Evolutionary conservation across 2,329 filamentous ascomycete species (phyloP).

Genomic region (Capronia coronata): DNA sequence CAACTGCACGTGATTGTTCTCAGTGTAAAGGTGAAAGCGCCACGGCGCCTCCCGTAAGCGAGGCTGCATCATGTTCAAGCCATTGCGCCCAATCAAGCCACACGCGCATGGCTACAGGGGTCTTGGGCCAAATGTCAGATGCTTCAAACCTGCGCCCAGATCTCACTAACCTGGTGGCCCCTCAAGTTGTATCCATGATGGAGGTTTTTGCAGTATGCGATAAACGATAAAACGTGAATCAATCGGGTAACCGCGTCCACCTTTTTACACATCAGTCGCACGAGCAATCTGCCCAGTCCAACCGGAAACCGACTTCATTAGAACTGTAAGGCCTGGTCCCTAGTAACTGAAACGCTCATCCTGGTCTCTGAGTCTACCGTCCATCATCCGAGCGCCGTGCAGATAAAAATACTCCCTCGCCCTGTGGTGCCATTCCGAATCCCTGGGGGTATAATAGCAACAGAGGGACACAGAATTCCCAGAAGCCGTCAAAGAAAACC

Average conservation of each 20-base stretch:
- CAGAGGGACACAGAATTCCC: conserved; percentile 11
- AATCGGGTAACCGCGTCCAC: neutral
- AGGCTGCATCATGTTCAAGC: conserved; percentile 20
- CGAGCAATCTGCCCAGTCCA: no score
- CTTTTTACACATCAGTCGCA: neutral
- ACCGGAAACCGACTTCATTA: conserved; percentile 13
- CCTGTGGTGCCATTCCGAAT: conserved; percentile 12
- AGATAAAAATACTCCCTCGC: conserved; percentile 1
- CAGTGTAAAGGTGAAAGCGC: no score
- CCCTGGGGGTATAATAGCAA: conserved; percentile 22
- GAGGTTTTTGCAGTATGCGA: no score
- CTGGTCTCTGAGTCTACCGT: conserved; percentile 17
- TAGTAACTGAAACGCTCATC: conserved; percentile 6
- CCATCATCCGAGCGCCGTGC: conserved; percentile 10
- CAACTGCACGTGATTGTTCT: no score
- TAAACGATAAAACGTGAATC: no score
- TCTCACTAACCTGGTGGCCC: no score
- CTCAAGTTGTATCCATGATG: no score
- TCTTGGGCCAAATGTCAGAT: neutral
- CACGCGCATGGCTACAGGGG: conserved; percentile 21
- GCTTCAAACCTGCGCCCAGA: neutral
- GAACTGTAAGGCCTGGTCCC: conserved; percentile 2
- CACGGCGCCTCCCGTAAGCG: conserved; percentile 20
- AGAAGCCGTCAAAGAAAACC: conserved; percentile 5
- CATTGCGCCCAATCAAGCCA: conserved; percentile 12